These are phyloP conservation scores for Tagetes patula DNA, from an alignment of 129 eudicot species.

Conservation along the genomic window DNA sequence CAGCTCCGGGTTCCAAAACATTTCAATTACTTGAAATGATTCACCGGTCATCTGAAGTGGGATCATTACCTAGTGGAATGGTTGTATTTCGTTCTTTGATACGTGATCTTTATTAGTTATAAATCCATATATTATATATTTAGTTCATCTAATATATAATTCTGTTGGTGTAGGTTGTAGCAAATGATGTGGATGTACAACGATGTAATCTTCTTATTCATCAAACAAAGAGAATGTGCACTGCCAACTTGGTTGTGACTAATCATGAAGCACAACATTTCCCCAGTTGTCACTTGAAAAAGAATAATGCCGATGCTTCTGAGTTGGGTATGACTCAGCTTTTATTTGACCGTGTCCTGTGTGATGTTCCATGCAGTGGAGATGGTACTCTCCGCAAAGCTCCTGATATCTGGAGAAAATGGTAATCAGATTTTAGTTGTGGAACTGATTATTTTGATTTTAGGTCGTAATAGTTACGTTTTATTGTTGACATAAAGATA, in stretches of 20 bases:
- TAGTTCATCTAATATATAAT: not conserved
- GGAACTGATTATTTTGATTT: not conserved
- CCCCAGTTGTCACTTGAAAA: slow-evolving; percentile 80
- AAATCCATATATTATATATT: not conserved
- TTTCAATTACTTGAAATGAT: slow-evolving; percentile 97
- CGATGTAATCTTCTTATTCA: slow-evolving; percentile 98
- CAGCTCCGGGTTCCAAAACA: slow-evolving; percentile 98
- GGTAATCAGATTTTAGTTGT: slow-evolving; percentile 39
- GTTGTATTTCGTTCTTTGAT: slow-evolving; percentile 36
- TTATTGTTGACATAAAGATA: slow-evolving; percentile 2
- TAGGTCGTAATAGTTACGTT: not conserved
- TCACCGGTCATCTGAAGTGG: slow-evolving; percentile 54
- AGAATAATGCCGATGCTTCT: slow-evolving; percentile 34
- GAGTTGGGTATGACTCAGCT: slow-evolving; percentile 60
- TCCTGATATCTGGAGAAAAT: slow-evolving; percentile 98
- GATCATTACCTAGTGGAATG: slow-evolving; percentile 87
- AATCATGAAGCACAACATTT: slow-evolving; percentile 98
- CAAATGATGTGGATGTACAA: slow-evolving; percentile 97
- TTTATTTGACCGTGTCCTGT: slow-evolving; percentile 91
- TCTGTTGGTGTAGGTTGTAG: slow-evolving; percentile 65
- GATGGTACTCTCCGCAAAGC: slow-evolving; percentile 99
- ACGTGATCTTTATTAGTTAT: not conserved
- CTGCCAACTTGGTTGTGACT: slow-evolving; percentile 92
- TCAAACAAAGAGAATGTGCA: slow-evolving; percentile 97
- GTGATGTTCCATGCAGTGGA: slow-evolving; percentile 99